Percentiles rank a stretch among this genome's conserved stretches.
phyloP scores from a whole-genome alignment of 345 rosid species.

The Citrus glauca region DNA sequence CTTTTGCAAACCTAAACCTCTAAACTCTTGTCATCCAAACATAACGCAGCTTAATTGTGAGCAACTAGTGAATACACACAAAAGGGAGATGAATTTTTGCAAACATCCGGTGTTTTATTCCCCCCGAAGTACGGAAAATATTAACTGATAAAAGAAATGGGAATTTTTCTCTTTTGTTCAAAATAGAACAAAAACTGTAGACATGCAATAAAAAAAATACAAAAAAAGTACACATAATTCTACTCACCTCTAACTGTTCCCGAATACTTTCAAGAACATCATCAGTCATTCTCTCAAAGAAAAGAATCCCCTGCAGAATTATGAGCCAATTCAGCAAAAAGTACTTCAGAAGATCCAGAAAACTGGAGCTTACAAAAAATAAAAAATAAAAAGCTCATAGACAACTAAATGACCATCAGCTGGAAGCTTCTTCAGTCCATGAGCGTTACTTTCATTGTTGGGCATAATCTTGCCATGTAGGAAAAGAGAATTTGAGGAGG shows the following conservation, averaged over 20 bases:
- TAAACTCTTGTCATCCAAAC: background rate
- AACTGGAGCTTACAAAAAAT: background rate
- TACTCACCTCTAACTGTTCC: constrained; percentile 62
- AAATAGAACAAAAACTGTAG: background rate
- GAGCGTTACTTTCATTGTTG: background rate
- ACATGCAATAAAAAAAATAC: too few relatives aligned
- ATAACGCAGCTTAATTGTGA: background rate
- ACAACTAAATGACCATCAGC: background rate
- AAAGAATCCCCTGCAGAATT: constrained; percentile 71
- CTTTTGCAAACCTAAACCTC: background rate
- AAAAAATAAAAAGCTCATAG: background rate
- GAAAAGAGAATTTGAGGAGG: background rate
- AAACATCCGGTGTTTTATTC: background rate
- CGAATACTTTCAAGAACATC: constrained; percentile 71
- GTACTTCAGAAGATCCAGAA: background rate
- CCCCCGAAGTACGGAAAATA: too few relatives aligned
- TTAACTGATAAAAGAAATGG: background rate
- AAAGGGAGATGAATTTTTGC: background rate
- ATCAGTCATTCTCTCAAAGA: constrained; percentile 83
- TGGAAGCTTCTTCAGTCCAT: background rate
- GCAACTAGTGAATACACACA: background rate
- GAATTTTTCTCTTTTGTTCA: background rate
- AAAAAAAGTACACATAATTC: constrained; percentile 1
- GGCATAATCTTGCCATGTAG: background rate
- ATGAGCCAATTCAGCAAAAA: constrained; percentile 17